Conservation (phyloP, 2,329 filamentous ascomycete genomes). For the Penicillium sclerotigenum region DNA sequence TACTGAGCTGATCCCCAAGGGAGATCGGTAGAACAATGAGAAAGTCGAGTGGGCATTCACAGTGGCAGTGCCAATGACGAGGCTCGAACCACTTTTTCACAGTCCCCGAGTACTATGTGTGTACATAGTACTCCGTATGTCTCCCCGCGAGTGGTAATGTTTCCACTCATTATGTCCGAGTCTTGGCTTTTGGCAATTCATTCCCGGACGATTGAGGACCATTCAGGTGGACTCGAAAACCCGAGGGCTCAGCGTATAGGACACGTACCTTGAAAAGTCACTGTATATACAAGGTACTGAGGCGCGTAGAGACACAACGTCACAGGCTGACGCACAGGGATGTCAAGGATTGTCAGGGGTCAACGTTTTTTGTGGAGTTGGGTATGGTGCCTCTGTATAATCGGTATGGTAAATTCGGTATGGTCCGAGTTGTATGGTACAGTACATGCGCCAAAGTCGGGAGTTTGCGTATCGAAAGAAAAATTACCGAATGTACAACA, state of each 20-base stretch:
- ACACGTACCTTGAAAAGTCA: not conserved
- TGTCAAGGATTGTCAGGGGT: conserved; percentile 27
- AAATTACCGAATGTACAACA: not conserved
- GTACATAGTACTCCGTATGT: not conserved
- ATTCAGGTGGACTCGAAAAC: not conserved
- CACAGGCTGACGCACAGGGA: conserved; percentile 28
- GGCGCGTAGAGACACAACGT: conserved; percentile 14
- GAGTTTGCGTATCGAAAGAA: not conserved
- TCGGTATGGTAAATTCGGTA: not conserved
- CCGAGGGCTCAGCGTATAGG: not conserved
- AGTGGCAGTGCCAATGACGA: conserved; percentile 14
- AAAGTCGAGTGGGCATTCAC: conserved; percentile 24
- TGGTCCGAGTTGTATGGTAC: not conserved
- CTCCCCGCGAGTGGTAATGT: conserved; percentile 22
- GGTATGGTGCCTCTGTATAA: not conserved
- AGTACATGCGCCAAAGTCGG: not conserved
- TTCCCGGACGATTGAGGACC: not conserved
- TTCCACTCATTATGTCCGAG: conserved; percentile 6
- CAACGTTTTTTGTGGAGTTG: conserved; percentile 1
- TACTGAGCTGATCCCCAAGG: conserved; percentile 6
- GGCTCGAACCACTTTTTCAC: conserved; percentile 7
- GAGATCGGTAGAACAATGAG: conserved; percentile 16
- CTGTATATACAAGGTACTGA: not conserved
- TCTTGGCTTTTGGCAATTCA: conserved; percentile 2
- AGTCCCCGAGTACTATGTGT: not conserved